Evolutionary conservation across 2,329 filamentous ascomycete species (phyloP), one percentile per base, ranked within the genome.

Genomic region (Calonectria pteridis): DNA sequence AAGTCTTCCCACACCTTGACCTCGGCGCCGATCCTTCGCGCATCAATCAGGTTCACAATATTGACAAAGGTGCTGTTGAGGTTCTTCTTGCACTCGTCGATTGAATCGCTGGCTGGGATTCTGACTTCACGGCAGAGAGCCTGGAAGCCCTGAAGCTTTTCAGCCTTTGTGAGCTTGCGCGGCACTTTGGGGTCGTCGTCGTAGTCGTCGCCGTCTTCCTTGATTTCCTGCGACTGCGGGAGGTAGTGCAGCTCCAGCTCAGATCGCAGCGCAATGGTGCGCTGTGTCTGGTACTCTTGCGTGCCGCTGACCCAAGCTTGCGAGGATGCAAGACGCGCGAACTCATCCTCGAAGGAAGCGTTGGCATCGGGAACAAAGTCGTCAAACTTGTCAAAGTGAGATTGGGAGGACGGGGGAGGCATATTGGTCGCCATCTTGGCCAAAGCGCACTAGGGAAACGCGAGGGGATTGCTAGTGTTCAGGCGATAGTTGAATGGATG

Each of bases 41-140:
- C 73, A 59, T 84, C 79, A 35, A 84, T 82, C 46, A 83, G 73
- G 63, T 83, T 80, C 0, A 83, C 74, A 43, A 83, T 83, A 59
- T 83, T 83, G 71, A 83, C 81, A 0, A 80, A 74, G 43, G 74
- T 81, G 29, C 33, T 77, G 75, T 80, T 81, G 28, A 82, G 66
- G 2, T 62, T 9, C 20, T 35, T 62, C 67, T 79, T 80, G 75
- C 81, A 83, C 31, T 80, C 75, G 0, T 46, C 26, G 1, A 77
- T 53, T 4, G 77, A 76, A 33, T 75, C 67, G 20, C 68, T 63
- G 14, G 70, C 59, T 4, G 71, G 62, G 13, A 84, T 75, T 40
- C 79, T 68, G 50, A 84, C 77, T 65, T 83, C 80, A n/a, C 20
- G 40, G 74, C 81, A 82, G 5, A 82, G 75, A 29, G 55, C 73